Conservation (phyloP, 1,284 basidiomycete genomes). For the Trametes sp. region DNA sequence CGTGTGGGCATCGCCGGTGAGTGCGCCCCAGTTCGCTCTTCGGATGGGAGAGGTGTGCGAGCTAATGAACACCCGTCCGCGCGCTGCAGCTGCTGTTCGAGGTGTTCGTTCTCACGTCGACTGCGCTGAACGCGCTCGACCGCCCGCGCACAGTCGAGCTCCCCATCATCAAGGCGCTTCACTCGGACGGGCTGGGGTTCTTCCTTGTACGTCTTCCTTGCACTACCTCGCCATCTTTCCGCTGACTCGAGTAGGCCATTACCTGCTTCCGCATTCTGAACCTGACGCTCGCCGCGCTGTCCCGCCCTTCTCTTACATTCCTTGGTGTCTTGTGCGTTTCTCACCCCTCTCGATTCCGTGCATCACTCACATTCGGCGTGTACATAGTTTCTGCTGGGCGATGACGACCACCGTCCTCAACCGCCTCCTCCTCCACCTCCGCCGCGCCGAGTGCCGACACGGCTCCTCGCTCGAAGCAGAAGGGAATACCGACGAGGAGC, state of each 20-base stretch:
- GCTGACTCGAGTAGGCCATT: conserved; percentile 29
- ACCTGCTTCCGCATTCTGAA: conserved; percentile 37
- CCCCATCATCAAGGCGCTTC: conserved; percentile 37
- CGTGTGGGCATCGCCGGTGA: conserved; percentile 42
- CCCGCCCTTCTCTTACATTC: conserved; percentile 35
- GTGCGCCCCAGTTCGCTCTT: too few species aligned
- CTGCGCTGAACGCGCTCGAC: conserved; percentile 41
- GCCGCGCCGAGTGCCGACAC: conserved; percentile 27
- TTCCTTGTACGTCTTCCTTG: conserved; percentile 36
- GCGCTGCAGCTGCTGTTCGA: conserved; percentile 40
- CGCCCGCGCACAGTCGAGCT: conserved; percentile 37
- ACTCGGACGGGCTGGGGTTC: conserved; percentile 41
- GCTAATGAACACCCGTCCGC: not conserved
- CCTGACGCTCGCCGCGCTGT: conserved; percentile 33
- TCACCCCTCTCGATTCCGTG: not conserved
- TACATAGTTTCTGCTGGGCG: conserved; percentile 39
- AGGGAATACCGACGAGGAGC: not conserved
- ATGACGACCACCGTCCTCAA: conserved; percentile 35
- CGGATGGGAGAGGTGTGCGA: not conserved
- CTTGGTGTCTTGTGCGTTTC: conserved; percentile 38
- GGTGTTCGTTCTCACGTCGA: conserved; percentile 38
- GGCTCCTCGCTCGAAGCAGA: not conserved
- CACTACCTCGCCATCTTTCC: not conserved
- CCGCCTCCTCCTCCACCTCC: conserved; percentile 36
- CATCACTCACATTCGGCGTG: too few species aligned